These are phyloP conservation scores for Entelexis sorbosivorans DNA, from an alignment of 1,139 yeast species.

Conservation along the genomic window DNA sequence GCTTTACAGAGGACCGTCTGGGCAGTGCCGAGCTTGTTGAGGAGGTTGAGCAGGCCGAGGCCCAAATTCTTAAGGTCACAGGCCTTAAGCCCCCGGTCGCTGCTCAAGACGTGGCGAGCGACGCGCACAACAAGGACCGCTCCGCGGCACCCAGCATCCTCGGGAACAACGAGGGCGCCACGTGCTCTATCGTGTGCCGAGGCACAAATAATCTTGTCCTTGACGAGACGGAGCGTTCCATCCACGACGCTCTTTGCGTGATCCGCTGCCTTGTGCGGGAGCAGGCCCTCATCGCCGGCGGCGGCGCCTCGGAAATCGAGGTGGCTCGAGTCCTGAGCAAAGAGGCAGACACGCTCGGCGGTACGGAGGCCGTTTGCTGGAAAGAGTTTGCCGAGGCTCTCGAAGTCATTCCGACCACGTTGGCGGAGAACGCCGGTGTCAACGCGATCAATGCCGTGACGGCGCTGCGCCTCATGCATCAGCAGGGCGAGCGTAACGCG, in stretches of 20 bases:
- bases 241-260: slow-evolving; percentile 96
- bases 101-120: slow-evolving; percentile 44
- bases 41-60: slow-evolving; percentile 84
- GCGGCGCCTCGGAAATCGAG: slow-evolving; percentile 98
- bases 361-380: slow-evolving; percentile 91
- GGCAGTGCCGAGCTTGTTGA: slow-evolving; percentile 89
- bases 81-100: slow-evolving; percentile 41
- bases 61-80: slow-evolving; percentile 82
- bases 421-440: slow-evolving; percentile 96
- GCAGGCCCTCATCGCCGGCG: slow-evolving; percentile 93
- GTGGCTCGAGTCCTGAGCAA: slow-evolving; percentile 68
- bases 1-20: slow-evolving; percentile 82
- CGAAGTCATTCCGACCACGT: slow-evolving; percentile 91
- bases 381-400: slow-evolving; percentile 92
- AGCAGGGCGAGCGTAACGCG: slow-evolving; percentile 81
- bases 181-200: slow-evolving; percentile 60
- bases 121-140: slow-evolving; percentile 66
- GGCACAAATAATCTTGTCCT: slow-evolving; percentile 86
- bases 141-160: slow-evolving; percentile 75
- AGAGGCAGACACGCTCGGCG: slow-evolving; percentile 68
- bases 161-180: slow-evolving; percentile 45
- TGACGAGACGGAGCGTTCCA: slow-evolving; percentile 92
- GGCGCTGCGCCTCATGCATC: slow-evolving; percentile 86
- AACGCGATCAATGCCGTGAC: slow-evolving; percentile 92
- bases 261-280: slow-evolving; percentile 90